A percentile compares a stretch with the other conserved stretches of the same genome.
These are phyloP conservation scores for Candida ascalaphidarum DNA, from an alignment of 805 yeast species.

Conservation along the genomic window DNA sequence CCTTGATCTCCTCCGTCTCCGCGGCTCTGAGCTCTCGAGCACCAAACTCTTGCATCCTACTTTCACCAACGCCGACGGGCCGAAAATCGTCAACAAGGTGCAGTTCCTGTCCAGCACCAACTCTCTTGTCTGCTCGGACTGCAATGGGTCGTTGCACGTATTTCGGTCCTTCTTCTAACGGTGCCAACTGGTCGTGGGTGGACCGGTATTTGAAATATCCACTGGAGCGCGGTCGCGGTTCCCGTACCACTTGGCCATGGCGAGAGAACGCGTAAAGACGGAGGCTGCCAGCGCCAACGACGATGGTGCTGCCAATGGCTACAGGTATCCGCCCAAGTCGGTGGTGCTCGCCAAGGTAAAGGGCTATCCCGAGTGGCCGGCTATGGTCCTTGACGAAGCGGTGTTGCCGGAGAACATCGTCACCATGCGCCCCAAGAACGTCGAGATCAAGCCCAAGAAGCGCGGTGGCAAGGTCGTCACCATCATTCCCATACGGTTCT, in stretches of 20 bases:
- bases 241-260: too few relatives aligned
- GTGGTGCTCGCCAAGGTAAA: constrained; percentile 67
- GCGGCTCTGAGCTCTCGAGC: constrained; percentile 6
- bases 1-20: too few relatives aligned
- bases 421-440: constrained; percentile 40
- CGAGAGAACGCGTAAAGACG: too few relatives aligned
- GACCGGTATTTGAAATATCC: too few relatives aligned
- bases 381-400: constrained; percentile 59
- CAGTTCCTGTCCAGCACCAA: too few relatives aligned
- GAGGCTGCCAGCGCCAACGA: too few relatives aligned
- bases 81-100: constrained; percentile 1
- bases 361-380: constrained; percentile 90
- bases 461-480: constrained; percentile 6
- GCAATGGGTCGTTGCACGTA: too few relatives aligned
- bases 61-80: background rate
- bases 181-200: too few relatives aligned
- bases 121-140: too few relatives aligned
- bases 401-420: constrained; percentile 51
- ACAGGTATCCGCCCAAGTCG: constrained; percentile 8
- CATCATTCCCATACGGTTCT: constrained; percentile 50
- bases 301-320: too few relatives aligned
- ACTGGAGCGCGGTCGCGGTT: too few relatives aligned
- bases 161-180: too few relatives aligned
- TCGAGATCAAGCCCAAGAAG: constrained; percentile 12
- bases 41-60: background rate